Percentiles rank a stretch among this genome's conserved stretches.
Evolutionary conservation across 208 protist genomes (phyloP).

Genomic region (Tetramitus jugosus): DNA sequence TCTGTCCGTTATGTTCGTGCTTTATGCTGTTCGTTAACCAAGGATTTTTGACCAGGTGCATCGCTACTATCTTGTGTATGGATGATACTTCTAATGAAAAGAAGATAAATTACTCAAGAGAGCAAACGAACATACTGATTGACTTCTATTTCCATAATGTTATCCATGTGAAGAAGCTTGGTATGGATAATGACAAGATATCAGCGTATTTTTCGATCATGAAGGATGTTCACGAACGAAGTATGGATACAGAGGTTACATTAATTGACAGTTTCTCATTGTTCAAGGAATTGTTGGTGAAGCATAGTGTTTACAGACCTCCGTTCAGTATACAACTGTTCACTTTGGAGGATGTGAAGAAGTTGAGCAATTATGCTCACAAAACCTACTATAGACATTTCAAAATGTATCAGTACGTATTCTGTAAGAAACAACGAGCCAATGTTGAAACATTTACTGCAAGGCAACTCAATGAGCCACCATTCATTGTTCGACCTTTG

Average conservation of each 20-base stretch:
- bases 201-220: neutral
- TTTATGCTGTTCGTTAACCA: no score
- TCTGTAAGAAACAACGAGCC: constrained; percentile 56
- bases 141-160: no score
- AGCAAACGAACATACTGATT: no score
- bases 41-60: no score
- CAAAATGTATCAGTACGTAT: constrained; percentile 79
- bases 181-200: constrained; percentile 1
- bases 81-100: no score
- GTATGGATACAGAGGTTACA: neutral
- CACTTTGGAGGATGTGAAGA: constrained; percentile 59
- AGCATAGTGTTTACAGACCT: constrained; percentile 68
- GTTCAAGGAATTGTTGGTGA: constrained; percentile 52
- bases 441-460: constrained; percentile 34
- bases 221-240: neutral
- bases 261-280: neutral
- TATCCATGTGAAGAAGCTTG: no score
- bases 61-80: no score
- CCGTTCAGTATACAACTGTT: constrained; percentile 71
- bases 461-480: neutral
- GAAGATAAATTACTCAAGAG: no score
- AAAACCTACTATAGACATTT: constrained; percentile 66
- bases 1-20: no score
- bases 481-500: neutral
- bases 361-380: constrained; percentile 69